Evolutionary conservation across 306 rosid species (phyloP), one percentile per base, ranked within the genome.

Genomic region (Arachis stenosperma): DNA sequence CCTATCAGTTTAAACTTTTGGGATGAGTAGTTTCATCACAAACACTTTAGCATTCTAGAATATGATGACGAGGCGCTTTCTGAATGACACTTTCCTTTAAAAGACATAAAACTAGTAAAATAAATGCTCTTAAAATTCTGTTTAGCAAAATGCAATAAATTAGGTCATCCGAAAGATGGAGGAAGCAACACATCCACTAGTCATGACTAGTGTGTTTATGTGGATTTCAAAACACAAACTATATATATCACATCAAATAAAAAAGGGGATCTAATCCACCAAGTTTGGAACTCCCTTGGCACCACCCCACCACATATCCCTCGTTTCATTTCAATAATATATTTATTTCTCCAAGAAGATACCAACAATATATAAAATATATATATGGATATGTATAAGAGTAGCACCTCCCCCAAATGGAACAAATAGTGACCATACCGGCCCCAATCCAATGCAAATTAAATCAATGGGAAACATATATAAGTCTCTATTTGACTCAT

Each of bases 201-300:
- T 8, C 8, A 42, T 6, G 1, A 42, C 43, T 5, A 42, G 8
- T 46, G 13, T 46, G 11, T 46, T 46, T 8, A 46, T 46, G 51
- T 46, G 13, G 9, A 46, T 46, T 44, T 48, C 43, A 0, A 60
- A 36, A 61, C 47, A 37, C 30, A 3, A 6, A 61, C 39, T 22
- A 17, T 61, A 33, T 22, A 22, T 22, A 22, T 22, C 27, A 22
- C 27, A 22, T n/a, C 27, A 60, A 48, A 1, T 36, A 37, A 9
- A 48, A 36, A 72, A 48, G 2, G 9, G 48, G 51, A 61, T 6
- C 12, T 17, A 36, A 48, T 71, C 85, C 79, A 4, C 69, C 72
- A 86, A 59, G 71, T 64, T 78, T 75, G 90, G 86, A 86, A 75
- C 82, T 75, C 52, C 65, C 80, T 71, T 71, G 57, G 72, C 76